Conservation (phyloP, 257 asterid species). For the Przewalskia tangutica region DNA sequence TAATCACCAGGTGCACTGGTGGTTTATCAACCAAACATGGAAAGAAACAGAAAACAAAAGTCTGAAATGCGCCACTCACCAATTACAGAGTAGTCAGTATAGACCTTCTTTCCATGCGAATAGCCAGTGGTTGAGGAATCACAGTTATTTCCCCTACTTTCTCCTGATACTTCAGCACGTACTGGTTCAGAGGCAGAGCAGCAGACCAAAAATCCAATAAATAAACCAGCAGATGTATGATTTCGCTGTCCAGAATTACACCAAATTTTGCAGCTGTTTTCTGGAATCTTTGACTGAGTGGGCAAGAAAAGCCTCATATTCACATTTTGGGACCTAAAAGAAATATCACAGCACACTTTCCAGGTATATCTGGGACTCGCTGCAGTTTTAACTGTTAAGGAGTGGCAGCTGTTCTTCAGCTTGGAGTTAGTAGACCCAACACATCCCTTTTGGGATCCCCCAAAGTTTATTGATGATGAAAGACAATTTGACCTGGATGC, state of each 20-base stretch:
- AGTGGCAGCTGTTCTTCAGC: conserved; percentile 18
- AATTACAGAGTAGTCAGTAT: conserved; percentile 60
- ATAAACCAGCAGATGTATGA: conserved; percentile 31
- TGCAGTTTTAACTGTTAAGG: conserved; percentile 30
- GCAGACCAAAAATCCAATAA: conserved; percentile 51
- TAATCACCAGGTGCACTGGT: background rate
- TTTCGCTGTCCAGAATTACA: conserved; percentile 34
- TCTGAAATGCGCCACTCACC: conserved; percentile 25
- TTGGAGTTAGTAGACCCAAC: conserved; percentile 18
- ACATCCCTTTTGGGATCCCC: conserved; percentile 23
- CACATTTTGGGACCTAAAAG: conserved; percentile 26
- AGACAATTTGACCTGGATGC: conserved; percentile 17
- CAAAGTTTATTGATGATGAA: conserved; percentile 24
- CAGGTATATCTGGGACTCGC: conserved; percentile 17
- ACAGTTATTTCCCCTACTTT: conserved; percentile 19
- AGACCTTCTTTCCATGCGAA: conserved; percentile 55
- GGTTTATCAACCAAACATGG: background rate
- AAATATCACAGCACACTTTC: conserved; percentile 23
- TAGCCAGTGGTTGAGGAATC: conserved; percentile 18
- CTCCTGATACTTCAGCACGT: conserved; percentile 44
- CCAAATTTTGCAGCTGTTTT: conserved; percentile 19
- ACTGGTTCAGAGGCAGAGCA: conserved; percentile 50
- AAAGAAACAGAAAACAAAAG: background rate
- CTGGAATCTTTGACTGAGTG: conserved; percentile 22
- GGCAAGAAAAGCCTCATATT: conserved; percentile 38